Evolutionary conservation across 257 asterid species (phyloP).

Genomic region (Solanum chiquidenum): DNA sequence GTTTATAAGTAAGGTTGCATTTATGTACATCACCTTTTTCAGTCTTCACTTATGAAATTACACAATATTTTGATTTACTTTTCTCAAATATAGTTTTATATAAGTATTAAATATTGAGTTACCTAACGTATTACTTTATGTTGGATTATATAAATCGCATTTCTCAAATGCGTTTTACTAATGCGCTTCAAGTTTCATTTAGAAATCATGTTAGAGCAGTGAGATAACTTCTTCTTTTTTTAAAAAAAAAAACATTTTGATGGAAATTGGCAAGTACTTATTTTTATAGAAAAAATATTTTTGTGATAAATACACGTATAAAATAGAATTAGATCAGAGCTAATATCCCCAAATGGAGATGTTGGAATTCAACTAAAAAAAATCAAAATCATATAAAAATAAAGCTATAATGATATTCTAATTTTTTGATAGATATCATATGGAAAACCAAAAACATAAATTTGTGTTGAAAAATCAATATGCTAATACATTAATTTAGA

Average conservation of each 20-base stretch:
- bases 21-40: rapidly evolving
- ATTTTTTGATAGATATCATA: background rate
- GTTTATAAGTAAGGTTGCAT: background rate
- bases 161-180: rapidly evolving
- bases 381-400: background rate
- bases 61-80: background rate
- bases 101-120: background rate
- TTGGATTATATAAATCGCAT: background rate
- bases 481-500: background rate
- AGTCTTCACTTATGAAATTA: background rate
- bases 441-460: background rate
- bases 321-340: background rate
- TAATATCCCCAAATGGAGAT: background rate
- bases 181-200: background rate
- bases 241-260: no score
- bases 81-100: background rate
- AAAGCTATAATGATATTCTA: background rate
- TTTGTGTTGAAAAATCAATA: background rate
- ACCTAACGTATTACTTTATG: background rate
- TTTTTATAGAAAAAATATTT: no score
- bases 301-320: background rate
- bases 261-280: background rate
- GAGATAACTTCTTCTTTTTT: no score
- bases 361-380: background rate
- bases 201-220: background rate